These are phyloP conservation scores for Candida tropicalis DNA, from an alignment of 1,139 yeast genomes.

Conservation along the genomic window DNA sequence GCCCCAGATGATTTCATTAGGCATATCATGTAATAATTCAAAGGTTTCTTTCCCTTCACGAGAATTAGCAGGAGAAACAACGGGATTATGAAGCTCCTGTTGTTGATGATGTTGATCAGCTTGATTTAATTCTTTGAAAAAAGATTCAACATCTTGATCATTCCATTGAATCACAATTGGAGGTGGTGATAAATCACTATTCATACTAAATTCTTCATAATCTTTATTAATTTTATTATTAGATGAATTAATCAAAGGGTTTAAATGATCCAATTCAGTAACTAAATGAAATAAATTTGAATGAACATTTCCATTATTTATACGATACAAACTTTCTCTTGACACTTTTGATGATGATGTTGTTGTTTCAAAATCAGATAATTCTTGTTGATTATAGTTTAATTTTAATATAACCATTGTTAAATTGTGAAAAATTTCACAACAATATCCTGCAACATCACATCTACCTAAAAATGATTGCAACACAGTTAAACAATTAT, in stretches of 20 bases:
- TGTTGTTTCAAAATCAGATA: conserved; percentile 25
- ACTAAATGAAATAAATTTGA: conserved; percentile 39
- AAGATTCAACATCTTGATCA: conserved; percentile 37
- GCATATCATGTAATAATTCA: conserved; percentile 66
- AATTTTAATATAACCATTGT: conserved; percentile 72
- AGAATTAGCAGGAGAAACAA: conserved; percentile 15
- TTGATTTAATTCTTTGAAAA: conserved; percentile 44
- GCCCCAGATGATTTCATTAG: conserved; percentile 76
- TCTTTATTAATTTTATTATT: background rate
- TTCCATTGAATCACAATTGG: conserved; percentile 13
- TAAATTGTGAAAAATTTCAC: conserved; percentile 70
- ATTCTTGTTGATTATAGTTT: conserved; percentile 40
- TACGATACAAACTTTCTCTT: conserved; percentile 20
- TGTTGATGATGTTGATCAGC: no score
- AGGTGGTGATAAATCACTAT: conserved; percentile 2
- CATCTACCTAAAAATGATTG: conserved; percentile 67
- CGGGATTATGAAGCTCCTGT: no score
- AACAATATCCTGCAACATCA: conserved; percentile 76
- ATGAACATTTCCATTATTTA: conserved; percentile 33
- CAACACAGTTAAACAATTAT: conserved; percentile 62
- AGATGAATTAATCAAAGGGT: conserved; percentile 9
- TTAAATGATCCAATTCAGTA: conserved; percentile 14
- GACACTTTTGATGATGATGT: conserved; percentile 12
- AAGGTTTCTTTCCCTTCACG: conserved; percentile 57
- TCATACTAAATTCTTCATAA: background rate